Percentiles rank a stretch among this genome's conserved stretches.
Evolutionary conservation across 2,329 filamentous ascomycete genomes (phyloP).

Genomic region (Aspergillus sp.): DNA sequence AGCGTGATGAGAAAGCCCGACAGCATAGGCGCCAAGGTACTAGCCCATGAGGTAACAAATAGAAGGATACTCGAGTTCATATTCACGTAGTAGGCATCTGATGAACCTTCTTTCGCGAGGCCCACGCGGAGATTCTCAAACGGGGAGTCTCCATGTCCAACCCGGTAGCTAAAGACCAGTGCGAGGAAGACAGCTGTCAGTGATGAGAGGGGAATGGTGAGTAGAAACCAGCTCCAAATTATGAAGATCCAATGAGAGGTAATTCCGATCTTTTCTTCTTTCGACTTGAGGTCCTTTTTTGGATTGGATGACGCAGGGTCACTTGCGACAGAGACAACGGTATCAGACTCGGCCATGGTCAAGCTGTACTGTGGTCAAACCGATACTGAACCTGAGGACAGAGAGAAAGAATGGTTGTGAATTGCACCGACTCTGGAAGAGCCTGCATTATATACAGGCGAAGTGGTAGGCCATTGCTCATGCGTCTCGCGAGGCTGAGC

Average conservation of each 20-base stretch:
- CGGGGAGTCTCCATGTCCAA: background rate
- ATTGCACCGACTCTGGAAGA: too few relatives aligned
- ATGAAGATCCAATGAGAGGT: background rate
- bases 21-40: conserved; percentile 27
- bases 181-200: conserved; percentile 11
- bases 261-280: background rate
- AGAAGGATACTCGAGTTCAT: conserved; percentile 14
- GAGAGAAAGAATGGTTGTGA: too few relatives aligned
- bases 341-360: background rate
- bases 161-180: conserved; percentile 11
- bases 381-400: too few relatives aligned
- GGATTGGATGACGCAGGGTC: background rate
- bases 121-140: conserved; percentile 1
- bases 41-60: conserved; percentile 14
- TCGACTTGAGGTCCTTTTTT: background rate
- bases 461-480: too few relatives aligned
- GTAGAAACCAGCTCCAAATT: conserved; percentile 4
- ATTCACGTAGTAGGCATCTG: conserved; percentile 6
- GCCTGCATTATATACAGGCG: too few relatives aligned
- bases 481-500: too few relatives aligned
- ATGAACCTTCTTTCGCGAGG: background rate
- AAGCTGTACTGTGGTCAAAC: background rate
- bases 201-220: conserved; percentile 12
- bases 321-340: background rate
- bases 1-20: conserved; percentile 26